phyloP scores from a whole-genome alignment of 306 rosid species.

The Vigna unguiculata region DNA sequence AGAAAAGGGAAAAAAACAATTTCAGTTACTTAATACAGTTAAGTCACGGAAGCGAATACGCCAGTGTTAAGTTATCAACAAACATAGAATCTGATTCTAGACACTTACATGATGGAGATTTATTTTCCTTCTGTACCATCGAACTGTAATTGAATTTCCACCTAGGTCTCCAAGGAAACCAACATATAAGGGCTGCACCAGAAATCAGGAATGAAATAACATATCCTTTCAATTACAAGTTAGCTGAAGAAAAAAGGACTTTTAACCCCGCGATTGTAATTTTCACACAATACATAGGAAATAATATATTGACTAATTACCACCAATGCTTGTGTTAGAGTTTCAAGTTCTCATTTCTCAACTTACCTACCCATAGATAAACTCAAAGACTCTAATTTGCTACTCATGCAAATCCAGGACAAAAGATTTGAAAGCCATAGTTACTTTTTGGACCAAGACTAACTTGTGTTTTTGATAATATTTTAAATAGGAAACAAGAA shows the following conservation, averaged over 20 bases:
- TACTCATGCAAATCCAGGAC: conserved; percentile 10
- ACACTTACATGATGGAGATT: conserved; percentile 92
- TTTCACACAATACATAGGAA: background rate
- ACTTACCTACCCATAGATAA: conserved; percentile 1
- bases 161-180: conserved; percentile 88
- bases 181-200: conserved; percentile 86
- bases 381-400: conserved; percentile 21
- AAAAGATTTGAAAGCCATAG: conserved; percentile 11
- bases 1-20: background rate
- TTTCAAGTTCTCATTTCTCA: conserved; percentile 28
- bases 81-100: no score
- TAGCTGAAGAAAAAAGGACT: background rate
- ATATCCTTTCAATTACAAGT: conserved; percentile 10
- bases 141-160: conserved; percentile 80
- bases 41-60: conserved; percentile 20
- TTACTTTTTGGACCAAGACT: conserved; percentile 7
- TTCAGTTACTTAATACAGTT: conserved; percentile 15
- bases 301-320: conserved; percentile 9
- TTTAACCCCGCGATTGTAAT: background rate
- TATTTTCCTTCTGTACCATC: conserved; percentile 86
- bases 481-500: conserved; percentile 38
- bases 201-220: conserved; percentile 30
- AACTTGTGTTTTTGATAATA: conserved; percentile 4
- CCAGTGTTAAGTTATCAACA: no score
- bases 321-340: conserved; percentile 3